phyloP scores from a whole-genome alignment of 345 rosid genomes.

The Brassica napus region DNA sequence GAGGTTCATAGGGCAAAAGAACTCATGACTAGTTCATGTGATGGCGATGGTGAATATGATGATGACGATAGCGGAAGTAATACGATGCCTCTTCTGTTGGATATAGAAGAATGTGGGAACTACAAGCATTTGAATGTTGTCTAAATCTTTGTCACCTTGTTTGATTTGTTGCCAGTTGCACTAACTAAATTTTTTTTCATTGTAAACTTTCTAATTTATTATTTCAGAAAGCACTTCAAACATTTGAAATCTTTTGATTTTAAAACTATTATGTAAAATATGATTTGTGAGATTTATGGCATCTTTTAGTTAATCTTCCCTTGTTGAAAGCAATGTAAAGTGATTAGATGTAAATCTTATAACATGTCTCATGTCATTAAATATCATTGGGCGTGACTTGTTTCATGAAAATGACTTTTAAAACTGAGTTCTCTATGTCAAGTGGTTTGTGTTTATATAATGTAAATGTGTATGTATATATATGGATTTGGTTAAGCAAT shows the following conservation, averaged over 20 bases:
- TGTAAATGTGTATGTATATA: slow-evolving; percentile 13
- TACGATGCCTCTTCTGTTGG: slow-evolving; percentile 31
- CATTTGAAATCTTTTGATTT: slow-evolving; percentile 8
- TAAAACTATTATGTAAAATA: background rate
- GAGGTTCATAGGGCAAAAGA: slow-evolving; percentile 60
- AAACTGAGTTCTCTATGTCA: slow-evolving; percentile 9
- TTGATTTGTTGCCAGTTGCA: slow-evolving; percentile 24
- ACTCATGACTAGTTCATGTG: slow-evolving; percentile 44
- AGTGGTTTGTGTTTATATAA: slow-evolving; percentile 18
- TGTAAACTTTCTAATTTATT: slow-evolving; percentile 37
- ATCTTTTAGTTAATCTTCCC: background rate
- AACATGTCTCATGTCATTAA: slow-evolving; percentile 5
- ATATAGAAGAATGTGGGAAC: slow-evolving; percentile 35
- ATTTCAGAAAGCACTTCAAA: slow-evolving; percentile 17
- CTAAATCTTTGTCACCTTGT: background rate
- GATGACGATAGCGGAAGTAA: background rate
- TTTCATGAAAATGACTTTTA: background rate
- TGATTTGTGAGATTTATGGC: slow-evolving; percentile 5
- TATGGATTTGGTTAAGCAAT: slow-evolving; percentile 37
- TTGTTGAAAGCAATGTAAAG: slow-evolving; percentile 10
- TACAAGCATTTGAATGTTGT: slow-evolving; percentile 27
- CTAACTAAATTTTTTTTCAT: slow-evolving; percentile 30
- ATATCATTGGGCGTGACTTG: slow-evolving; percentile 10
- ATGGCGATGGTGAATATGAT: slow-evolving; percentile 16
- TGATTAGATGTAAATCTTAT: background rate